Evolutionary conservation across 2,329 filamentous ascomycete genomes (phyloP).

Genomic region (Stachybotrys elegans): DNA sequence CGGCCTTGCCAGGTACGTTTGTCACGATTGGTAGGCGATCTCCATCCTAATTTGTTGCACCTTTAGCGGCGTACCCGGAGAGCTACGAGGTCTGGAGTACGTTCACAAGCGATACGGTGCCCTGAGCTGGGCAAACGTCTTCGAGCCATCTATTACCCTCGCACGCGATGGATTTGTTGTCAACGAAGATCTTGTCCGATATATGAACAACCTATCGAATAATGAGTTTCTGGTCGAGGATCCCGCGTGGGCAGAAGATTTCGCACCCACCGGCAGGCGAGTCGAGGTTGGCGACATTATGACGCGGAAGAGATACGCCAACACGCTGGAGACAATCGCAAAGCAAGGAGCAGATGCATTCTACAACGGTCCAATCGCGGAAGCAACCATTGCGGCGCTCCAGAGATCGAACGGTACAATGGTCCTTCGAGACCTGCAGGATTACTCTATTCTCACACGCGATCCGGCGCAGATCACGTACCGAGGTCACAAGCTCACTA

Average conservation of each 20-base stretch:
- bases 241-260: conserved; percentile 75
- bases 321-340: conserved; percentile 68
- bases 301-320: conserved; percentile 67
- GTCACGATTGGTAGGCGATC: conserved; percentile 1
- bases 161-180: conserved; percentile 70
- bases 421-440: conserved; percentile 65
- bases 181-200: conserved; percentile 63
- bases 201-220: conserved; percentile 53
- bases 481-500: conserved; percentile 64
- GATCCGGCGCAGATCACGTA: conserved; percentile 58
- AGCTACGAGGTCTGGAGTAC: conserved; percentile 68
- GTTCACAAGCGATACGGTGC: conserved; percentile 63
- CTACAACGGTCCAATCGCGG: conserved; percentile 64
- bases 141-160: conserved; percentile 65
- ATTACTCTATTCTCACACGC: conserved; percentile 65
- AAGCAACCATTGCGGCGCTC: conserved; percentile 64
- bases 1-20: conserved; percentile 65
- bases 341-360: conserved; percentile 61
- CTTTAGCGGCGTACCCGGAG: conserved; percentile 58
- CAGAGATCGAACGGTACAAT: conserved; percentile 66
- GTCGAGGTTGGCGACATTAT: conserved; percentile 67
- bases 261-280: conserved; percentile 68
- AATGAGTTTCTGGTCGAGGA: conserved; percentile 64
- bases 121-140: conserved; percentile 60
- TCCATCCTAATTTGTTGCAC: not conserved